phyloP scores from a whole-genome alignment of 2,329 filamentous ascomycete genomes.

The Alternaria brassicae region DNA sequence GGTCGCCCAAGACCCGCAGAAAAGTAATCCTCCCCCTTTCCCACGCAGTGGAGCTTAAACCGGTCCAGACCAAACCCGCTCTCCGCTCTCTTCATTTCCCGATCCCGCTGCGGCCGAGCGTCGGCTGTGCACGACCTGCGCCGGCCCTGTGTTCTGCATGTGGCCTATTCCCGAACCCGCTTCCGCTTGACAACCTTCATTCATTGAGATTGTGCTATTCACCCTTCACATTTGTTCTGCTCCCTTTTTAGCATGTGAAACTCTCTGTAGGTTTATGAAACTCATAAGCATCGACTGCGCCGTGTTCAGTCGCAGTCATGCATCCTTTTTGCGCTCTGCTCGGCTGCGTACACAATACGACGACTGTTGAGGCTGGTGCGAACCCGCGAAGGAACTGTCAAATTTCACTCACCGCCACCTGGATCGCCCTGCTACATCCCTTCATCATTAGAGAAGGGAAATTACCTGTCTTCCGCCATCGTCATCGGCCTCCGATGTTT shows the following conservation, averaged over 20 bases:
- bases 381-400: conserved; percentile 11
- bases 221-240: conserved; percentile 6
- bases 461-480: conserved; percentile 9
- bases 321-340: conserved; percentile 2
- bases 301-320: background rate
- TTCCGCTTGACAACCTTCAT: conserved; percentile 16
- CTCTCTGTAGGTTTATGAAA: background rate
- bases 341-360: background rate
- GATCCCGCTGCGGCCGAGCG: conserved; percentile 36
- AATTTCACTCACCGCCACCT: conserved; percentile 18
- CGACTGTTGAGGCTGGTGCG: conserved; percentile 16
- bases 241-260: conserved; percentile 11
- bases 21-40: conserved; percentile 23
- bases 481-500: background rate
- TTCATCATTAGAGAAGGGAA: conserved; percentile 23
- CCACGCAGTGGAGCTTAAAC: conserved; percentile 19
- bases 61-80: conserved; percentile 26
- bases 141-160: conserved; percentile 28
- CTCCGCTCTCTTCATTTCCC: conserved; percentile 43
- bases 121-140: conserved; percentile 32
- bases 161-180: conserved; percentile 16
- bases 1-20: conserved; percentile 9
- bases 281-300: conserved; percentile 1
- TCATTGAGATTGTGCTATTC: conserved; percentile 26
- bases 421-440: conserved; percentile 17